phyloP scores from a whole-genome alignment of 345 rosid genomes.

The Eucalyptus dawsonii region DNA sequence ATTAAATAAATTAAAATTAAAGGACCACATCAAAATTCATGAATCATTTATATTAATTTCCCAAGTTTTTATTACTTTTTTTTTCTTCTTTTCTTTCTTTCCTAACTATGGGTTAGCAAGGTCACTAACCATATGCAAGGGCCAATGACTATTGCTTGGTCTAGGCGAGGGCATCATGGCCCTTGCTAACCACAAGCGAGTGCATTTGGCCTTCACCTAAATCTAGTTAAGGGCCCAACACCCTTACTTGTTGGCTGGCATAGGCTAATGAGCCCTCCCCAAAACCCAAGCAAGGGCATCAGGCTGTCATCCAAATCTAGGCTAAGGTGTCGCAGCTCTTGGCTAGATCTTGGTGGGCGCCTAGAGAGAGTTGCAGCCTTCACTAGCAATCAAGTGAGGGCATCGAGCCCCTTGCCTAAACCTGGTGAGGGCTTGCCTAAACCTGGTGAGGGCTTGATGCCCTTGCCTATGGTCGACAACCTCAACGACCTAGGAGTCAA shows the following conservation, averaged over 20 bases:
- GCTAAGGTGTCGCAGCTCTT: rapidly evolving
- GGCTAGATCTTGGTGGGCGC: no score
- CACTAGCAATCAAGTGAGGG: rapidly evolving
- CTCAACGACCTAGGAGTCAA: rapidly evolving
- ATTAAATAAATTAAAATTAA: no score
- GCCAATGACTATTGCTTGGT: neutral
- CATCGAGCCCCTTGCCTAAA: neutral
- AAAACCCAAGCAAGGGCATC: no score
- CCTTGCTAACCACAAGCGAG: no score
- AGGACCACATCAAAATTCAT: no score
- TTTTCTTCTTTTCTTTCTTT: neutral
- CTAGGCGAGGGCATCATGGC: no score
- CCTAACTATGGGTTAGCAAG: neutral
- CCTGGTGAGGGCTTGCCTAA: neutral
- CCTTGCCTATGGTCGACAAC: neutral
- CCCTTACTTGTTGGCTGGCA: no score
- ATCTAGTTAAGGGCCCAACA: no score
- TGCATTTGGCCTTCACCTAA: no score
- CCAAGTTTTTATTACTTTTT: no score
- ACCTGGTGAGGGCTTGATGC: neutral
- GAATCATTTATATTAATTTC: no score
- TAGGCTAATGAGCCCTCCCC: no score
- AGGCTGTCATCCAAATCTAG: rapidly evolving
- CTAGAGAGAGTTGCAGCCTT: neutral
- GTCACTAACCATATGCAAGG: neutral